Evolutionary conservation across 2,329 filamentous ascomycete species (phyloP), one percentile per base, ranked within the genome.

Genomic region (Hansfordia pulvinata): DNA sequence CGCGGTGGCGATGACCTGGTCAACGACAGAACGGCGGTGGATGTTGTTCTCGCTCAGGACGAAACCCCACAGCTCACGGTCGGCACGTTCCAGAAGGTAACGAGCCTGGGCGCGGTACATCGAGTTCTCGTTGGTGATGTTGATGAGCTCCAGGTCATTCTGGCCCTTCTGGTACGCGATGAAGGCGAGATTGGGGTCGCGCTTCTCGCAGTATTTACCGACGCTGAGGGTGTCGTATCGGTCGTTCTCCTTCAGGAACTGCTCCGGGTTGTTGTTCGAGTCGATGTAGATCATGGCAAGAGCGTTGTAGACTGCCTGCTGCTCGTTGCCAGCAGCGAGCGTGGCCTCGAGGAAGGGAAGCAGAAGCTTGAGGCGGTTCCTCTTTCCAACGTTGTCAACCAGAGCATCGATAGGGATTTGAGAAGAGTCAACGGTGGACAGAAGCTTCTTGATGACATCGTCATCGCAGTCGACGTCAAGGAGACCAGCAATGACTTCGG

Each of bases 271-370:
- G 60, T 94, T 93, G 67, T 98, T 98, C 40, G 76, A 85, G 56
- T 98, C 90, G 31, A 98, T 98, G 59, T 98, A 98, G 41, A 98
- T 98, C 71, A 98, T 98, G 27, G 90, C 90, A 17, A 98, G 68
- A 6, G 90, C 92, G 40, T 98, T 96, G 67, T 81, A 96, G 11
- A 98, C 82, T 23, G 88, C 92, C 51, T 93, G 85, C 54, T 98
- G 86, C 52, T 93, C 81, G 58, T 93, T 94, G 23, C 90, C 90
- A 27, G 76, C 72, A 26, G 83, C 77, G 25, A 98, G 62, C 8
- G 85, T 93, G 31, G 81, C 75, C 62, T 98, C 92, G 5, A 98
- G 71, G 76, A 98, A 98, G 11, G 90, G 90, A 30, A 98, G 59
- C 19, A 98, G 68, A 29, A 98, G 68, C 74, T 98, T 98, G 33